A percentile compares a stretch with the other conserved stretches of the same genome.
These are phyloP conservation scores for Kurtzmaniella quercitrusa DNA, from an alignment of 1,139 yeast species.

Conservation along the genomic window DNA sequence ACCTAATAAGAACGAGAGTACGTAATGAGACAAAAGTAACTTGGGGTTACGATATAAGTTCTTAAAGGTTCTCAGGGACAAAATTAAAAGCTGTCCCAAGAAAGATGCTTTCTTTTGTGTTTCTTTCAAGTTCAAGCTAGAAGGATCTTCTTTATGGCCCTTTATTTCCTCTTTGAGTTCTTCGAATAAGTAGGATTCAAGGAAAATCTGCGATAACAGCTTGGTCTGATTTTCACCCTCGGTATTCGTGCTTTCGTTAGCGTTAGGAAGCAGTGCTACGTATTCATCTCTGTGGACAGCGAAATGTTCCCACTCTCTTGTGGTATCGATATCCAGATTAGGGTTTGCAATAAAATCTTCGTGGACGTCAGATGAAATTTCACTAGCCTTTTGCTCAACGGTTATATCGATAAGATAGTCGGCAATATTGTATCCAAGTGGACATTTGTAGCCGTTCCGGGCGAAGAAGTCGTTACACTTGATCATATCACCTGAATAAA, in stretches of 20 bases:
- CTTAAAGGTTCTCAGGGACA: conserved; percentile 84
- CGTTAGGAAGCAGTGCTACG: conserved; percentile 16
- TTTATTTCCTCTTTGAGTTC: conserved; percentile 49
- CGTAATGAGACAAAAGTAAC: conserved; percentile 75
- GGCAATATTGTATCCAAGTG: conserved; percentile 87
- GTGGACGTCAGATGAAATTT: conserved; percentile 33
- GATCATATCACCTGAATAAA: conserved; percentile 81
- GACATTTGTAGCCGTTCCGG: conserved; percentile 76
- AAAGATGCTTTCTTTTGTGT: conserved; percentile 51
- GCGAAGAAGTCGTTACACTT: conserved; percentile 71
- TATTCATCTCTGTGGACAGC: conserved; percentile 81
- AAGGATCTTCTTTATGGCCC: conserved; percentile 27
- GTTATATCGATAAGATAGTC: conserved; percentile 91
- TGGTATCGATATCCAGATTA: conserved; percentile 49
- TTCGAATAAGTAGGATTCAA: conserved; percentile 45
- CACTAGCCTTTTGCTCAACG: conserved; percentile 47
- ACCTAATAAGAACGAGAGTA: conserved; percentile 72
- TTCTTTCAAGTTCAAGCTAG: conserved; percentile 31
- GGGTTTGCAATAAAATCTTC: conserved; percentile 28
- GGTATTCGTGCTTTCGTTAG: conserved; percentile 24
- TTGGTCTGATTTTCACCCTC: conserved; percentile 26
- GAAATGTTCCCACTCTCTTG: conserved; percentile 84
- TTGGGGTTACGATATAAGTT: conserved; percentile 90
- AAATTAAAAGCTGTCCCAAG: conserved; percentile 57
- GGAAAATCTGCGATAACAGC: conserved; percentile 36